These are phyloP conservation scores for Solanum verrucosum DNA, from an alignment of 257 asterid species.

Conservation along the genomic window DNA sequence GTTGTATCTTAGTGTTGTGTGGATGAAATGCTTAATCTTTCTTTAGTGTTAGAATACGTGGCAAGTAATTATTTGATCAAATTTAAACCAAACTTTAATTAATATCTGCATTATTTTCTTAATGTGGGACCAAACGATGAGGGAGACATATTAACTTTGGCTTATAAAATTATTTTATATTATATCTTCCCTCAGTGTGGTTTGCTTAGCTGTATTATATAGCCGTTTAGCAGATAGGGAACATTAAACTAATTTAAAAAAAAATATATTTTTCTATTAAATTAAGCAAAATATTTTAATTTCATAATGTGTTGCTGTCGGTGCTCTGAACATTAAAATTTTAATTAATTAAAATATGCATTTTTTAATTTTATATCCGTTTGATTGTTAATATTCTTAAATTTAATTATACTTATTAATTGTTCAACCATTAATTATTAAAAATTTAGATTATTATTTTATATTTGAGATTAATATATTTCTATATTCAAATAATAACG, in stretches of 20 bases:
- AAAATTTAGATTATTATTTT: neutral
- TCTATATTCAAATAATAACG: neutral
- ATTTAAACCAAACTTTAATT: neutral
- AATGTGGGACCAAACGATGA: neutral
- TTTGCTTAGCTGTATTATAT: conserved; percentile 18
- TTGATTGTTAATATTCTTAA: neutral
- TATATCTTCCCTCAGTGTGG: neutral
- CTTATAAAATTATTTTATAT: neutral
- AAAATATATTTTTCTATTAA: neutral
- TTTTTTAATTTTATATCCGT: neutral
- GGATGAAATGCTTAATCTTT: neutral
- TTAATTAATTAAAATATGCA: neutral
- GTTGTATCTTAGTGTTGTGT: neutral
- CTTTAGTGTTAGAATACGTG: neutral
- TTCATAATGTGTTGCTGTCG: neutral
- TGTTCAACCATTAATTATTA: neutral
- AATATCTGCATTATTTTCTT: neutral
- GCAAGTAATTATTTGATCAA: neutral
- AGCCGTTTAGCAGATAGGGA: conserved; percentile 10
- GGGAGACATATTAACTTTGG: conserved; percentile 13
- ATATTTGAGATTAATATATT: neutral
- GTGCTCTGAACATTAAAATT: neutral
- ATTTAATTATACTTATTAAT: neutral
- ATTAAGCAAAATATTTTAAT: neutral
- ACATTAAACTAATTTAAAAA: neutral